Evolutionary conservation across 2,329 filamentous ascomycete genomes (phyloP).

Genomic region (Fusarium paranaense): DNA sequence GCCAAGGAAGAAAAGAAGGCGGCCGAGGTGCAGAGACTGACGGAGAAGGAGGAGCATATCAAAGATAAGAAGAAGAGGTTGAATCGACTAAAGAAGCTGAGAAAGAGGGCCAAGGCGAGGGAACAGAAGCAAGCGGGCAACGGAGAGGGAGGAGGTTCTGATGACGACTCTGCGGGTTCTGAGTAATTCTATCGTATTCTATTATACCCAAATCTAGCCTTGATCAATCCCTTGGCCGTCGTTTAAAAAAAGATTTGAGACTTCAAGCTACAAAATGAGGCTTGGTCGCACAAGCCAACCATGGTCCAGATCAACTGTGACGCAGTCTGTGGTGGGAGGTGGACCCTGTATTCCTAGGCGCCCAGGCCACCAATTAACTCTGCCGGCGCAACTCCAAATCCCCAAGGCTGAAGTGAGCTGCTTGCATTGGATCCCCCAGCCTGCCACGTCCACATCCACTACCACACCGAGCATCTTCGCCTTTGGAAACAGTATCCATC

Average conservation of each 20-base stretch:
- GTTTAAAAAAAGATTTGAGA: conserved; percentile 1
- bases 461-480: conserved; percentile 15
- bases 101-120: conserved; percentile 68
- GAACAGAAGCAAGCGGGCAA: conserved; percentile 58
- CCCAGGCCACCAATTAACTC: conserved; percentile 40
- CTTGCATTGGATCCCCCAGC: conserved; percentile 10
- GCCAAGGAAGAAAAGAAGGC: conserved; percentile 55
- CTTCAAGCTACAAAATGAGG: not conserved
- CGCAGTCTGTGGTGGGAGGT: conserved; percentile 6
- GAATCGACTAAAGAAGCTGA: conserved; percentile 70
- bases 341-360: conserved; percentile 21
- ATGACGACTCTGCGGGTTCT: conserved; percentile 26
- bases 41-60: conserved; percentile 66
- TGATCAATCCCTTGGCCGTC: not conserved
- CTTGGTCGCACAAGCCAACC: conserved; percentile 6
- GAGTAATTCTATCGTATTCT: not conserved
- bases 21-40: conserved; percentile 51
- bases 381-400: conserved; percentile 17
- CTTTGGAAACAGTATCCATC: not conserved
- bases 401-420: conserved; percentile 30
- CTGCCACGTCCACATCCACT: conserved; percentile 26
- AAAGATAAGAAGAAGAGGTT: conserved; percentile 72
- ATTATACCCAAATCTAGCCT: not conserved
- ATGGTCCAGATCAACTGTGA: conserved; percentile 7
- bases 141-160: conserved; percentile 31